phyloP scores from a whole-genome alignment of 2,329 filamentous ascomycete species.

The Talaromyces rugulosus region DNA sequence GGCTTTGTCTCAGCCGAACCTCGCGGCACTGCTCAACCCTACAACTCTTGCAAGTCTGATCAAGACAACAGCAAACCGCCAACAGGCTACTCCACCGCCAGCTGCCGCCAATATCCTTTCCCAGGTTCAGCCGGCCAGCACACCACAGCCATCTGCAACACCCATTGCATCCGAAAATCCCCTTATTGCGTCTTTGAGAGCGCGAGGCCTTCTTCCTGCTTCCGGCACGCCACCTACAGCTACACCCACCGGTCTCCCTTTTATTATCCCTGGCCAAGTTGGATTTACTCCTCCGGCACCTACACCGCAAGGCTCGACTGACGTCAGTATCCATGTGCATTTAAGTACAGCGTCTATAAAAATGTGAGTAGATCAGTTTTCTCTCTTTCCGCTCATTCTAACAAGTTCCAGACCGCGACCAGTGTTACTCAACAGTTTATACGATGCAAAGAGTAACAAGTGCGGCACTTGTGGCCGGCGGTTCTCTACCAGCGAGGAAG shows the following conservation, averaged over 20 bases:
- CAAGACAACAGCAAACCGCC: conserved; percentile 38
- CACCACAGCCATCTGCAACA: conserved; percentile 43
- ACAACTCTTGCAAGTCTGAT: conserved; percentile 43
- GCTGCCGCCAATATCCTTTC: conserved; percentile 40
- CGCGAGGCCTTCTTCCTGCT: conserved; percentile 60
- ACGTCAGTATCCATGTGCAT: conserved; percentile 36
- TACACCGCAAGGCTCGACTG: conserved; percentile 26
- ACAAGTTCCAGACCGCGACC: conserved; percentile 59
- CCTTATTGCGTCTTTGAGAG: conserved; percentile 63
- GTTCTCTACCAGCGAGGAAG: conserved; percentile 72
- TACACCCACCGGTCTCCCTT: conserved; percentile 38
- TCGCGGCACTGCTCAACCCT: conserved; percentile 34
- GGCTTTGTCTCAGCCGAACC: conserved; percentile 28
- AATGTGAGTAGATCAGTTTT: conserved; percentile 46
- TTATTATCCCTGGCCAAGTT: conserved; percentile 35
- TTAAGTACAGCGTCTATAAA: conserved; percentile 68
- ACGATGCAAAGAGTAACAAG: conserved; percentile 77
- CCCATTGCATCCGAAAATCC: conserved; percentile 50
- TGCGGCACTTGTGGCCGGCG: conserved; percentile 89
- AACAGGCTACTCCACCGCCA: conserved; percentile 43
- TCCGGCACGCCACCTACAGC: conserved; percentile 31
- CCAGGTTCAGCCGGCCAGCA: conserved; percentile 59
- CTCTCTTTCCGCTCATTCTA: conserved; percentile 20
- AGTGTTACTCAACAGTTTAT: conserved; percentile 68
- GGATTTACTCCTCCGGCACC: conserved; percentile 33